These are phyloP conservation scores for Ceratocystis lukuohia DNA, from an alignment of 2,329 filamentous ascomycete species.

Conservation along the genomic window DNA sequence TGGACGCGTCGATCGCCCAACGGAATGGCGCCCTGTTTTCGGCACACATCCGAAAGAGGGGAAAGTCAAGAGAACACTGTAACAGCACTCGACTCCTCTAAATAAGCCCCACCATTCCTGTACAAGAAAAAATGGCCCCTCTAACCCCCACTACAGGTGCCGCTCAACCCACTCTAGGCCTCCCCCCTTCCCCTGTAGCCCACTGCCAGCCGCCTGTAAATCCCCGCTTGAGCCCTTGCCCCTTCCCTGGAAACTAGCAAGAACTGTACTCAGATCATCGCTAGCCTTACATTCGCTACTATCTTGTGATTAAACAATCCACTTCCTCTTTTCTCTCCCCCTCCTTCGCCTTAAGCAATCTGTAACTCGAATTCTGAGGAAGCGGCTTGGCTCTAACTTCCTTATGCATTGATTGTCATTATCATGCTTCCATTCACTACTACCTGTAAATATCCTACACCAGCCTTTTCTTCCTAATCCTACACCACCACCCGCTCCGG, in stretches of 20 bases:
- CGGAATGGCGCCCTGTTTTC: not conserved
- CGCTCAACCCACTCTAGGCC: not conserved
- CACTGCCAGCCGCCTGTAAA: not conserved
- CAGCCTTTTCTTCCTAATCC: not conserved
- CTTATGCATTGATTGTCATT: not conserved
- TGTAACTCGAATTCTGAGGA: no score
- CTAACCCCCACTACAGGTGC: no score
- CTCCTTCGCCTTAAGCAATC: no score
- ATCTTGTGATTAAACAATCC: no score
- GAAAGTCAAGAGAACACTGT: not conserved
- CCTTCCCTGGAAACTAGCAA: no score
- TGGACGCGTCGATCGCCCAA: not conserved
- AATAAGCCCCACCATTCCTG: not conserved
- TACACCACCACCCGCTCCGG: constrained; percentile 11
- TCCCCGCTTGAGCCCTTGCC: no score
- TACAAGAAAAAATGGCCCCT: no score
- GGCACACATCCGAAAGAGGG: constrained; percentile 3
- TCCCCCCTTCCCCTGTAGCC: not conserved
- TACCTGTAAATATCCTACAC: not conserved
- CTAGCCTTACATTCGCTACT: no score
- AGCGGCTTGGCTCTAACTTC: no score
- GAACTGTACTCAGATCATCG: no score
- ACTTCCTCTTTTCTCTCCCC: no score
- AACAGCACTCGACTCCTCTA: not conserved
- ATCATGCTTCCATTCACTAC: not conserved